These are phyloP conservation scores for Porogramme epimiltina DNA, from an alignment of 1,284 basidiomycete genomes.

Conservation along the genomic window DNA sequence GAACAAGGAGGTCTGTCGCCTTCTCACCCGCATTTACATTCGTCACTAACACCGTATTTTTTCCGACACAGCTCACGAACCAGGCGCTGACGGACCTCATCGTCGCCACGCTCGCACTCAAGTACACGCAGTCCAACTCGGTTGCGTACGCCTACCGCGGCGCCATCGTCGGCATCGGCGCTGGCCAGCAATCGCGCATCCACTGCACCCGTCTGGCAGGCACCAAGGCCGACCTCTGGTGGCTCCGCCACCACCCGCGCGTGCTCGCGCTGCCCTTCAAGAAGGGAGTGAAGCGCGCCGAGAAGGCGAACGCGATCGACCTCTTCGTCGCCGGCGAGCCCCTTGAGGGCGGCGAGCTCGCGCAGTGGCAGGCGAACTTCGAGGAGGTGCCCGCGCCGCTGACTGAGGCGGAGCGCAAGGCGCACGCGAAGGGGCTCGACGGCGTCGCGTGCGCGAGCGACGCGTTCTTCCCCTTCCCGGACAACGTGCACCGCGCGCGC, in stretches of 20 bases:
- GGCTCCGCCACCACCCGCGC: constrained; percentile 95
- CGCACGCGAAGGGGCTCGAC: constrained; percentile 73
- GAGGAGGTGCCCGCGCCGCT: constrained; percentile 75
- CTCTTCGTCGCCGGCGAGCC: constrained; percentile 92
- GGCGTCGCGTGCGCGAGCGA: constrained; percentile 94
- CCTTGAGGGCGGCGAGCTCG: constrained; percentile 86
- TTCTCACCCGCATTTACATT: no score
- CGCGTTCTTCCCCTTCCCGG: constrained; percentile 99
- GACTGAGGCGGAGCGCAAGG: constrained; percentile 70
- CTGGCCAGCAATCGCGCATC: constrained; percentile 98
- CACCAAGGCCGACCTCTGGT: constrained; percentile 98
- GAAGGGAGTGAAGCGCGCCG: constrained; percentile 95
- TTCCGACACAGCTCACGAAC: constrained; percentile 58
- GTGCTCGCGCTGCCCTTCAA: constrained; percentile 94
- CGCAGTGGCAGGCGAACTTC: constrained; percentile 92
- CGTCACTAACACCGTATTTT: background rate
- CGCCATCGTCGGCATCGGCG: constrained; percentile 93
- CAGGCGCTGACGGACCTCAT: constrained; percentile 85
- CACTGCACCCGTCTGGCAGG: constrained; percentile 99
- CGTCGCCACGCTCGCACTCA: constrained; percentile 94
- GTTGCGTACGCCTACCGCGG: constrained; percentile 96
- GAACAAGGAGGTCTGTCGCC: constrained; percentile 72
- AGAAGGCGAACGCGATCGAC: constrained; percentile 98
- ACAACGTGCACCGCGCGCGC: constrained; percentile 94
- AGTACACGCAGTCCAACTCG: constrained; percentile 99